Evolutionary conservation across 805 yeast genomes (phyloP).

Genomic region (Lipomyces chichibuensis): DNA sequence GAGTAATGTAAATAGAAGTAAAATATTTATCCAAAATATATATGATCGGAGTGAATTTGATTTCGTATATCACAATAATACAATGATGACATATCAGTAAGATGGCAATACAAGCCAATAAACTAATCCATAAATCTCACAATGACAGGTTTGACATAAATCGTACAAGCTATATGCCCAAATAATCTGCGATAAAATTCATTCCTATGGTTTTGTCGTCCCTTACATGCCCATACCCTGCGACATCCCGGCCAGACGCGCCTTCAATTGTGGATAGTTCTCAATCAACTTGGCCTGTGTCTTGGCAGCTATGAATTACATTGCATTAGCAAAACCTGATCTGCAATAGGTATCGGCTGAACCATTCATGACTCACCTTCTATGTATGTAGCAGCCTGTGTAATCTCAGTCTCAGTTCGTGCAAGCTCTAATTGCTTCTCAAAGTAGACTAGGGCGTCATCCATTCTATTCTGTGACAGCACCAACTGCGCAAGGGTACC

Average conservation of each 20-base stretch:
- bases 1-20: neutral
- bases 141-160: neutral
- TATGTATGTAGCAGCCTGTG: slow-evolving; percentile 86
- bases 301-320: slow-evolving; percentile 18
- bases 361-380: slow-evolving; percentile 60
- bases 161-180: neutral
- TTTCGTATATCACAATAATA: neutral
- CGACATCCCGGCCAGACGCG: slow-evolving; percentile 23
- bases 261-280: slow-evolving; percentile 37
- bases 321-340: slow-evolving; percentile 3
- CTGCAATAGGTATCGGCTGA: neutral
- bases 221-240: slow-evolving; percentile 16
- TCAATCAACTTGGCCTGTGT: slow-evolving; percentile 58
- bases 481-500: slow-evolving; percentile 89
- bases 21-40: slow-evolving; percentile 6
- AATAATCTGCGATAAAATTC: neutral
- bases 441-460: slow-evolving; percentile 78
- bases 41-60: neutral
- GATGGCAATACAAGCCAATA: neutral
- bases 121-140: neutral
- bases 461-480: slow-evolving; percentile 78
- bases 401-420: slow-evolving; percentile 81
- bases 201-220: neutral
- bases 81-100: neutral
- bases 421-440: slow-evolving; percentile 82